Evolutionary conservation across 345 rosid species (phyloP), one percentile per base, ranked within the genome.

Genomic region (Durio zibethinus): DNA sequence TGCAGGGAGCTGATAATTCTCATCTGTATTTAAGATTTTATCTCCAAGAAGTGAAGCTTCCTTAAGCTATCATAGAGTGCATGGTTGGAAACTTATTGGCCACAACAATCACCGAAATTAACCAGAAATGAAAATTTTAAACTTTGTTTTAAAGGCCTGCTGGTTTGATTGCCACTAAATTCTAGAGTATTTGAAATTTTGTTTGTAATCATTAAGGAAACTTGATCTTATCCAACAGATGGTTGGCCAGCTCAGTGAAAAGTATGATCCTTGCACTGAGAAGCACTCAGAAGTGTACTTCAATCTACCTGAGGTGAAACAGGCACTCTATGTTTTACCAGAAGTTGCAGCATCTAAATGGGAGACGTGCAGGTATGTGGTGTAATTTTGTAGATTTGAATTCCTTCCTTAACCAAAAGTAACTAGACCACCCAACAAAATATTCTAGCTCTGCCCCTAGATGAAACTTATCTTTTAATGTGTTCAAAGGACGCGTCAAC

Each of bases 231-330:
- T 60, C 33, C 62, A 21, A 40, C 77, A 93, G 99, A 83, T 50
- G 72, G 72, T 80, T 52, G 92, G 98, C 52, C 89, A 79, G 74
- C 80, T 88, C 73, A 84, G 89, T 20, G 93, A 91, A 72, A 82
- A 88, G 82, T 95, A 95, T 67, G 99, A 95, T 86, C 99, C 99
- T 56, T 95, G 99, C 87, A 91, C 99, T 0, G 99, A 95, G 84
- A 80, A 85, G 79, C 94, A 95, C 77, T 88, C 97, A 14, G 84
- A 60, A 67, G 80, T 84, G n/a, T 95, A 93, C 81, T 95, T 95
- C 88, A 95, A 91, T 84, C 87, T 42, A 50, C 96, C 92, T 54
- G 96, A 88, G 82, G 99, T 95, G 84, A 94, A 90, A 74, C 74
- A 77, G 73, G 92, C 98, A 10, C 92, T 95, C 76, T 92, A 95